Conservation (phyloP, 305 asterid species). For the Salvia sclarea region DNA sequence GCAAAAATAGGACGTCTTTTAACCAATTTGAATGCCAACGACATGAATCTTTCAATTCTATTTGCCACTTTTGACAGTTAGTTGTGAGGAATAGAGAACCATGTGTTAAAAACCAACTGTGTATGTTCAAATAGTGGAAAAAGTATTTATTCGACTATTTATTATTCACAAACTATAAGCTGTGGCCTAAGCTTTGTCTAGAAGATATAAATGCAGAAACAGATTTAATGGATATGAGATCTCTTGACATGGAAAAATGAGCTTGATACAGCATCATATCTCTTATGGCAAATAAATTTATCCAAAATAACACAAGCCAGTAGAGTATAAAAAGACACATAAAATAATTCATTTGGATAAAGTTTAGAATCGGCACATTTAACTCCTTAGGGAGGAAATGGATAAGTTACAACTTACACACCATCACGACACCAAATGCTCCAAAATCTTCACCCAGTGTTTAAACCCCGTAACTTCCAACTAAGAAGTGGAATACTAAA, state of each 20-base stretch:
- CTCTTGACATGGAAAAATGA: slow-evolving; percentile 15
- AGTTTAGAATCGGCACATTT: not conserved
- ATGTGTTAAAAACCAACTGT: not conserved
- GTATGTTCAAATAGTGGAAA: not conserved
- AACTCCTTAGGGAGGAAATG: not conserved
- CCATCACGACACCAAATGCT: not conserved
- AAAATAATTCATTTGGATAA: not conserved
- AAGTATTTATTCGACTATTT: not conserved
- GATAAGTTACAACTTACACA: not conserved
- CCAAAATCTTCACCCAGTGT: not conserved
- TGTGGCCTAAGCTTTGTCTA: slow-evolving; percentile 14
- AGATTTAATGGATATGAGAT: not conserved
- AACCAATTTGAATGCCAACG: not conserved
- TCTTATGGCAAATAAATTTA: not conserved
- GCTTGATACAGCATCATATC: not conserved
- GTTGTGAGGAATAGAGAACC: not conserved
- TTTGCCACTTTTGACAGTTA: not conserved
- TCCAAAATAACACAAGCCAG: not conserved
- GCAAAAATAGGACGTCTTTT: slow-evolving; percentile 1
- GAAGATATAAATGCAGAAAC: not conserved
- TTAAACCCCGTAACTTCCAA: not conserved
- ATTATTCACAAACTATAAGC: not conserved
- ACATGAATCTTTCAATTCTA: not conserved
- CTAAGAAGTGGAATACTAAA: not conserved
- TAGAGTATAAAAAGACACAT: not conserved